A percentile compares a stretch with the other conserved stretches of the same genome.
Evolutionary conservation across 495 filamentous ascomycete genomes (phyloP).

Genomic region (Zalerion maritima): DNA sequence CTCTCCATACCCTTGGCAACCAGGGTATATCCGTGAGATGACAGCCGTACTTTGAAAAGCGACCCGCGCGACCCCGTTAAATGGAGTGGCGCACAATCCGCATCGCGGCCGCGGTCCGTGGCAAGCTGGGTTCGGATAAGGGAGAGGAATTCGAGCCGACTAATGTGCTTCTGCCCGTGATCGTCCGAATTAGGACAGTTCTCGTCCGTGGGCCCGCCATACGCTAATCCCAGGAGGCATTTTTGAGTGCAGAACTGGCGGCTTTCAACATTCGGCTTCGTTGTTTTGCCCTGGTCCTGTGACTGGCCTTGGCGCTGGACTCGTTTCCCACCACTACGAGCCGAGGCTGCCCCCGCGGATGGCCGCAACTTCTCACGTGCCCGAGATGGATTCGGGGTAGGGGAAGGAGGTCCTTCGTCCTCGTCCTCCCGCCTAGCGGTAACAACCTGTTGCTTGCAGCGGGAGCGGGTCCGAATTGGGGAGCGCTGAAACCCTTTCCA

Average conservation of each 20-base stretch:
- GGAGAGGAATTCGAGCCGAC: conserved; percentile 9
- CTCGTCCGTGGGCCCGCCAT: conserved; percentile 18
- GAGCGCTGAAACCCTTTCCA: conserved; percentile 15
- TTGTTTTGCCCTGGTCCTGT: conserved; percentile 2
- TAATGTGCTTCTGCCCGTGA: conserved; percentile 17
- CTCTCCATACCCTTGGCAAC: conserved; percentile 27
- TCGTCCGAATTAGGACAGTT: conserved; percentile 22
- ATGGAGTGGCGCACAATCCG: conserved; percentile 25
- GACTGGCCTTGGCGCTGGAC: conserved; percentile 12
- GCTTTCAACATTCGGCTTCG: conserved; percentile 10
- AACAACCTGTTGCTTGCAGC: conserved; percentile 4
- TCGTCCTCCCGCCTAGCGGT: conserved; percentile 9
- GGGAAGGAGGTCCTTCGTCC: conserved; percentile 10
- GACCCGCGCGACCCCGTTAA: conserved; percentile 21
- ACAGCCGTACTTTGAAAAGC: conserved; percentile 29
- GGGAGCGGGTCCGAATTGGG: conserved; percentile 14
- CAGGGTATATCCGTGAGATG: conserved; percentile 33
- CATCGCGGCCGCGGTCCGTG: conserved; percentile 14
- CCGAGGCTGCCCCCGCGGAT: conserved; percentile 11
- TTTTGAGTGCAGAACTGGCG: conserved; percentile 28
- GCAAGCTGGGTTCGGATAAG: conserved; percentile 18
- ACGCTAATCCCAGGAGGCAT: conserved; percentile 25
- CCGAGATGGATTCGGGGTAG: conserved; percentile 7
- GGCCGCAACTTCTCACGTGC: conserved; percentile 6
- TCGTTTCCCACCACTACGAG: conserved; percentile 1